Percentiles rank a stretch among this genome's conserved stretches.
Conservation (phyloP, 2,329 filamentous ascomycete genomes). For the Colletotrichum aenigma region DNA sequence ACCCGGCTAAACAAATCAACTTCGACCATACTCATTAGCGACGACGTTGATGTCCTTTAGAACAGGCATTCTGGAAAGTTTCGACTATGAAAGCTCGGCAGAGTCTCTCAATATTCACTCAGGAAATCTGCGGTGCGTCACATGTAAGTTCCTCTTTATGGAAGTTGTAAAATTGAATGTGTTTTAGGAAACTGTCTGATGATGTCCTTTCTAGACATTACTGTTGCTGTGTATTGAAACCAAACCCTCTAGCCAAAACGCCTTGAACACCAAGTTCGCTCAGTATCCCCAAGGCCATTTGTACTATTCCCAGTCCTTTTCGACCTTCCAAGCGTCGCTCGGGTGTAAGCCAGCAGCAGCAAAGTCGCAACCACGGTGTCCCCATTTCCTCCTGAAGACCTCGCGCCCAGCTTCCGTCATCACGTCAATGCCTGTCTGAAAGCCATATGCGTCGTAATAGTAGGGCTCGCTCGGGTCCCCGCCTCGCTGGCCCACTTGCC, state of each 20-base stretch:
- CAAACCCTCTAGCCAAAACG: neutral
- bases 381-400: constrained; percentile 49
- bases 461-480: constrained; percentile 55
- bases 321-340: constrained; percentile 51
- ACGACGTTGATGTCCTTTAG: neutral
- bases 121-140: accelerated
- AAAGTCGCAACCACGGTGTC: constrained; percentile 48
- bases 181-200: neutral
- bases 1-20: neutral
- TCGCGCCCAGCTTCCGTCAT: constrained; percentile 48
- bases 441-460: constrained; percentile 51
- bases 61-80: neutral
- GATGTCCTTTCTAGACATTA: neutral
- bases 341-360: constrained; percentile 36
- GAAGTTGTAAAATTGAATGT: neutral
- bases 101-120: accelerated
- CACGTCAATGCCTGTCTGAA: constrained; percentile 46
- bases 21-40: neutral
- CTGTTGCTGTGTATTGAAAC: neutral
- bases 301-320: constrained; percentile 39
- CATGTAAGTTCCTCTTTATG: neutral
- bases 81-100: neutral
- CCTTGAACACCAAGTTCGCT: neutral
- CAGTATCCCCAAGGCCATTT: neutral
- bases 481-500: constrained; percentile 57